Evolutionary conservation across 345 rosid genomes (phyloP), one percentile per base, ranked within the genome.

Genomic region (Cardamine chenopodiifolia): DNA sequence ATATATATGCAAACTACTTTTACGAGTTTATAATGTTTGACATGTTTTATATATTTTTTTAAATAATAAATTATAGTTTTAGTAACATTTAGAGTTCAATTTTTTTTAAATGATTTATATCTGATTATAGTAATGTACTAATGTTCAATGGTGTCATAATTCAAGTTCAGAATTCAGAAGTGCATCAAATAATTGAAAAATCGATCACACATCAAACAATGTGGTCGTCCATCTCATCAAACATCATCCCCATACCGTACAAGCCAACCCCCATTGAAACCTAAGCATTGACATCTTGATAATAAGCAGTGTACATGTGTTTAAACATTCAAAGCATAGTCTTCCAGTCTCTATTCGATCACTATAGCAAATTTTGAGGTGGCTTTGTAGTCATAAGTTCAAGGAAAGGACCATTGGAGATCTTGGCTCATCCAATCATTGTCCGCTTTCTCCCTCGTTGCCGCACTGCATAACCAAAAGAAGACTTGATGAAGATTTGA

Each of bases 391-490:
- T 62, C 32, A 17, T 37, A 26, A 26, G 32, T 11, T 42, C 25
- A 61, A 61, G 12, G 8, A 49, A 48, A 60, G 17, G 45, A 39
- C 19, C 60, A 32, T 18, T 7, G 5, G 40, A 44, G 53, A 66
- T 60, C 50, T 62, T 66, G 68, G 78, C 63, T 85, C 75, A 92
- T 75, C 99, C 97, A 77, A 92, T 83, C 99, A 95, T 92, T 49
- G 96, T 89, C 68, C 99, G 90, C 74, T 95, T 95, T 45, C 97
- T 83, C 28, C 98, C 99, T 83, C 98, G 82, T 77, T 88, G 98
- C 23, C 96, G 80, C 82, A 92, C 98, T 95, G 14, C 40, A 71
- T 63, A 71, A 56, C 25, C 70, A 26, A 61, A 61, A 69, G 18
- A 80, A 59, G 15, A 72, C 44, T 39, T 47, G 37, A 13, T 13